phyloP scores from a whole-genome alignment of 2,329 filamentous ascomycete genomes.

The Aspergillus sp. region DNA sequence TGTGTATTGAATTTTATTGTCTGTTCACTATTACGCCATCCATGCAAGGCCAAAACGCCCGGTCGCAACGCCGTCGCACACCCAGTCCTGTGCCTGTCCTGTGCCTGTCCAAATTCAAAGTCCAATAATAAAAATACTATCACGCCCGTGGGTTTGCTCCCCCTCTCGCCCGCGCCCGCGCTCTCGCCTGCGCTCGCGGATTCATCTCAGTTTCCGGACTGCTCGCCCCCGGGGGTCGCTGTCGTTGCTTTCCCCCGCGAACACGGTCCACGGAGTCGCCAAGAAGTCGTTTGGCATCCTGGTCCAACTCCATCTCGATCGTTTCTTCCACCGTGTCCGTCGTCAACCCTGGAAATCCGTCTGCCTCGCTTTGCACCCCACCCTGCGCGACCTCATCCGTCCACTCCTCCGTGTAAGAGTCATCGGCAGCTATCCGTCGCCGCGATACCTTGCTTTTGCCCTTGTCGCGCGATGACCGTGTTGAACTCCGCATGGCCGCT shows the following conservation, averaged over 20 bases:
- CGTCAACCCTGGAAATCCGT: background rate
- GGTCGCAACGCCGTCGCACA: background rate
- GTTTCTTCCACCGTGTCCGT: conserved; percentile 30
- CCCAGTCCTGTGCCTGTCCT: too few species aligned
- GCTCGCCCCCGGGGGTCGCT: conserved; percentile 2
- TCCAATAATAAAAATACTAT: conserved; percentile 4
- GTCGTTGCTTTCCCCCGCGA: conserved; percentile 25
- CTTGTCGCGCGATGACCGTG: conserved; percentile 28
- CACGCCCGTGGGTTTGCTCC: conserved; percentile 16
- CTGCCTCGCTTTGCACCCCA: conserved; percentile 15
- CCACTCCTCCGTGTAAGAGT: conserved; percentile 32
- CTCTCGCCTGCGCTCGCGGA: conserved; percentile 10
- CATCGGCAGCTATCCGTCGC: conserved; percentile 23
- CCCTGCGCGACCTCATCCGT: conserved; percentile 37
- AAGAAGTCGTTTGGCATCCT: conserved; percentile 43
- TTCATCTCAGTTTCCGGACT: conserved; percentile 22
- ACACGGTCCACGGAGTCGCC: conserved; percentile 38
- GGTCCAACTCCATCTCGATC: conserved; percentile 44
- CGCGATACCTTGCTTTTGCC: conserved; percentile 26
- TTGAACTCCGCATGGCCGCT: conserved; percentile 19
- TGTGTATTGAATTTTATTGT: too few species aligned
- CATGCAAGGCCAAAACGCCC: background rate
- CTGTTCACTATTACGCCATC: background rate
- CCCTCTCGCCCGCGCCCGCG: background rate
- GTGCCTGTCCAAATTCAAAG: background rate